Evolutionary conservation across 169 alveolate species (phyloP).

Genomic region (Plasmodium chabaudi): DNA sequence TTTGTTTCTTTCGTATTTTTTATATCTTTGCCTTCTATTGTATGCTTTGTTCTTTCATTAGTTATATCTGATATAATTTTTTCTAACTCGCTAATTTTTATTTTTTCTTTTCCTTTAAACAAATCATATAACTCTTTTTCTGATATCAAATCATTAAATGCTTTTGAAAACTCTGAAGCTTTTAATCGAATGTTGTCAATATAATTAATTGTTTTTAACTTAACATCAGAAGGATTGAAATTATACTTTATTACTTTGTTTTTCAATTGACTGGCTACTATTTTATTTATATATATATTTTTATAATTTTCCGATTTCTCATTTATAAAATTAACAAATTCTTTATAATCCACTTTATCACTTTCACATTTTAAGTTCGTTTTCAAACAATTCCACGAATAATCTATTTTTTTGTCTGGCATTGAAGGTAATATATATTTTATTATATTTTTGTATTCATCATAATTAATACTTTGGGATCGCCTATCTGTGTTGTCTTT

Average conservation of each 20-base stretch:
- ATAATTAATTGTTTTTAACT: conserved; percentile 51
- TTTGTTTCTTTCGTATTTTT: background rate
- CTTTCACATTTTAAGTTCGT: conserved; percentile 29
- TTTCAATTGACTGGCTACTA: conserved; percentile 54
- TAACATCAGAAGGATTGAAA: conserved; percentile 56
- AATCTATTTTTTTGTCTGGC: conserved; percentile 37
- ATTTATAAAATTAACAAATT: conserved; percentile 30
- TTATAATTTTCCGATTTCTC: conserved; percentile 39
- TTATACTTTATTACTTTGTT: conserved; percentile 61
- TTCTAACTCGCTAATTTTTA: conserved; percentile 44
- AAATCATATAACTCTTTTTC: conserved; percentile 32
- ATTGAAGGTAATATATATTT: conserved; percentile 60
- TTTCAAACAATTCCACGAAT: conserved; percentile 50
- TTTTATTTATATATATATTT: conserved; percentile 46
- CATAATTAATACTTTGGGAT: conserved; percentile 26
- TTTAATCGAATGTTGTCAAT: conserved; percentile 53
- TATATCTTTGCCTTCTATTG: background rate
- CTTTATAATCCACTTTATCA: conserved; percentile 28
- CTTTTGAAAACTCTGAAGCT: conserved; percentile 64
- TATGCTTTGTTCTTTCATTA: conserved; percentile 7
- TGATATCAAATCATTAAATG: conserved; percentile 48
- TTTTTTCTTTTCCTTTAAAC: conserved; percentile 61
- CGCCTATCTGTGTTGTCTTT: background rate
- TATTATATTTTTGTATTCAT: conserved; percentile 53
- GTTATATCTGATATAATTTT: conserved; percentile 25